A percentile compares a stretch with the other conserved stretches of the same genome.
Conservation (phyloP, 805 yeast species). For the Starmerella tilneyi region DNA sequence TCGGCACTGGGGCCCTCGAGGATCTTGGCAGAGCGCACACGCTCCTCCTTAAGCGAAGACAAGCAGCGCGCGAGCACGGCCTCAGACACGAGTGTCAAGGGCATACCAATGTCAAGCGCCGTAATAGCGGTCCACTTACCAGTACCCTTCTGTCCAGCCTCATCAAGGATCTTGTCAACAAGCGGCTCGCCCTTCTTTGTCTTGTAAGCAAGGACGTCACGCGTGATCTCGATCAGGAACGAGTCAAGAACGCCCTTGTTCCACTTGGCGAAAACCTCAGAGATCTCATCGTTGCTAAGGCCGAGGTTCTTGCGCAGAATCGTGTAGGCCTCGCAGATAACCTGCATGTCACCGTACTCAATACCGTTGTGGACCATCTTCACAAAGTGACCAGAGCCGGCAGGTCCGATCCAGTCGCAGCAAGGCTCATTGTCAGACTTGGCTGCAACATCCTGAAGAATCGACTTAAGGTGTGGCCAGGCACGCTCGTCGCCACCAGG, state of each 20-base stretch:
- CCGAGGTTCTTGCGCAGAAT: constrained; percentile 90
- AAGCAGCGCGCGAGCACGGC: constrained; percentile 95
- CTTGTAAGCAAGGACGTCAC: constrained; percentile 81
- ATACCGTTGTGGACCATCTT: constrained; percentile 99
- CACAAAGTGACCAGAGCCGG: constrained; percentile 97
- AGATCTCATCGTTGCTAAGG: constrained; percentile 80
- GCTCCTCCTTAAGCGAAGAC: constrained; percentile 85
- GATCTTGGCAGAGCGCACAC: constrained; percentile 70
- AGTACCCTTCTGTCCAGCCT: constrained; percentile 99
- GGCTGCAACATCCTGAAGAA: constrained; percentile 93
- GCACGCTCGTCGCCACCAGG: constrained; percentile 98
- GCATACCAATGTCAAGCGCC: constrained; percentile 96
- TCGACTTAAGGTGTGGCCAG: constrained; percentile 96
- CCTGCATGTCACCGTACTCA: constrained; percentile 99
- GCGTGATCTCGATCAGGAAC: constrained; percentile 91
- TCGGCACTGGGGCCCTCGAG: constrained; percentile 66
- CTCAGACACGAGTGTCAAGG: constrained; percentile 96
- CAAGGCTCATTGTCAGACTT: constrained; percentile 98
- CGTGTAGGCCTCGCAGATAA: constrained; percentile 96
- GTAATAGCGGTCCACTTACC: constrained; percentile 99
- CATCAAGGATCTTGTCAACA: constrained; percentile 90
- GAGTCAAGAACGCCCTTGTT: constrained; percentile 97
- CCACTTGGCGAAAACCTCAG: constrained; percentile 86
- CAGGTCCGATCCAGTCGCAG: constrained; percentile 99
- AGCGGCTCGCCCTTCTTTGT: constrained; percentile 87